Evolutionary conservation across 352 stramenopile species (phyloP).

Genomic region (Phytophthora europaea): DNA sequence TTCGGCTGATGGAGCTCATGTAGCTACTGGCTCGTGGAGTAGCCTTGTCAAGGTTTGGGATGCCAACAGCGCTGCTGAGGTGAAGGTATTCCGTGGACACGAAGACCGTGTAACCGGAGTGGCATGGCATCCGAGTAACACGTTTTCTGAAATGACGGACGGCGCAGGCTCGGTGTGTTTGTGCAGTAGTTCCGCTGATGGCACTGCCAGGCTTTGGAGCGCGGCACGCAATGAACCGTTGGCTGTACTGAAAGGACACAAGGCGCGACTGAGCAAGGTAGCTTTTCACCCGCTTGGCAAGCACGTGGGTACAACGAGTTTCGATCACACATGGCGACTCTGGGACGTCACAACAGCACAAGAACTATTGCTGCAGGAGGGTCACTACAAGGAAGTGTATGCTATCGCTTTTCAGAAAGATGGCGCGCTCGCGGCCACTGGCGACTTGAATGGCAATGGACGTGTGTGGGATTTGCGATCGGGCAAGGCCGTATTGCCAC

Average conservation of each 20-base stretch:
- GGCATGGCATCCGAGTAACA: constrained; percentile 76
- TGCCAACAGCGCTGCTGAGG: constrained; percentile 61
- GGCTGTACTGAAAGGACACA: constrained; percentile 77
- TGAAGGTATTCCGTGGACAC: constrained; percentile 88
- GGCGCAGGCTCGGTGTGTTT: constrained; percentile 64
- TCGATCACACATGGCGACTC: constrained; percentile 98
- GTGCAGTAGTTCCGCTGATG: constrained; percentile 84
- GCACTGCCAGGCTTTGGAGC: constrained; percentile 83
- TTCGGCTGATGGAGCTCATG: constrained; percentile 64
- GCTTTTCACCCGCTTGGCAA: constrained; percentile 96
- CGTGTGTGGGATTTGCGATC: constrained; percentile 97
- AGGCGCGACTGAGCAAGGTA: constrained; percentile 84
- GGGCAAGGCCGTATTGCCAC: constrained; percentile 91
- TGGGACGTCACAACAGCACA: constrained; percentile 96
- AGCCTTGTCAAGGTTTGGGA: constrained; percentile 97
- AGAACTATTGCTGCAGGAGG: constrained; percentile 97
- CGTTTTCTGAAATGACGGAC: constrained; percentile 74
- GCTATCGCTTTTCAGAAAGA: constrained; percentile 97
- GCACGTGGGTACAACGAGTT: constrained; percentile 95
- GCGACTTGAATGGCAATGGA: constrained; percentile 95
- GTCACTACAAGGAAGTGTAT: constrained; percentile 96
- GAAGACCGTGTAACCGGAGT: constrained; percentile 90
- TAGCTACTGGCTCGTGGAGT: constrained; percentile 95
- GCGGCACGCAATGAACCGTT: constrained; percentile 58
- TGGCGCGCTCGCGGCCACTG: constrained; percentile 93